A percentile compares a stretch with the other conserved stretches of the same genome.
Evolutionary conservation across 345 rosid genomes (phyloP).

Genomic region (Populus deltoides): DNA sequence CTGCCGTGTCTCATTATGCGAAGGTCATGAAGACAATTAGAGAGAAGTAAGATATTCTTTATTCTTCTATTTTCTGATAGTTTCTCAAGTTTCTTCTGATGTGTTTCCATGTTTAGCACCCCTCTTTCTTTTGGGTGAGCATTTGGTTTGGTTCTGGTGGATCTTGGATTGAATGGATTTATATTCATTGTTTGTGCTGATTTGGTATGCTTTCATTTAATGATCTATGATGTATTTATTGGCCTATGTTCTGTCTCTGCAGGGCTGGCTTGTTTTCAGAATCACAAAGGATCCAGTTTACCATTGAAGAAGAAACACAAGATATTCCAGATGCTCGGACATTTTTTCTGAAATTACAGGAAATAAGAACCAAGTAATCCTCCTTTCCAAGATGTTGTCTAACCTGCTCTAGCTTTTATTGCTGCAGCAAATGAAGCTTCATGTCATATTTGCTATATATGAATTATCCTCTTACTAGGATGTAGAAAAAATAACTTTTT

Average conservation of each 20-base stretch:
- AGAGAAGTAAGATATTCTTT: conserved; percentile 59
- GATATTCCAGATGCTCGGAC: conserved; percentile 88
- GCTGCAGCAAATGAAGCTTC: not conserved
- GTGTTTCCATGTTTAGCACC: not conserved
- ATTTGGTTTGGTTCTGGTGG: not conserved
- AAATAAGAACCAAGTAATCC: conserved; percentile 59
- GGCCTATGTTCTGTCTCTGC: conserved; percentile 29
- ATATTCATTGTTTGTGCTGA: not conserved
- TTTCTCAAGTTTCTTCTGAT: not conserved
- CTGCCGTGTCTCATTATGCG: conserved; percentile 82
- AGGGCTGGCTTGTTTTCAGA: conserved; percentile 89
- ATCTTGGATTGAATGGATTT: not conserved
- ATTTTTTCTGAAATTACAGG: conserved; percentile 70
- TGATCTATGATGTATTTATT: conserved; percentile 7
- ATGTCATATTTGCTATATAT: not conserved
- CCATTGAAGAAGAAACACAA: conserved; percentile 59
- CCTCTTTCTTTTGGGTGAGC: not conserved
- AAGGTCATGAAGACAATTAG: conserved; percentile 84
- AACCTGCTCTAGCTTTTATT: not conserved
- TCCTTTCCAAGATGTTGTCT: not conserved
- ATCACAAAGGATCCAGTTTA: conserved; percentile 65
- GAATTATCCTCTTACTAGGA: not conserved
- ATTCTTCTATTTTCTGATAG: not conserved
- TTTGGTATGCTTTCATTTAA: not conserved
- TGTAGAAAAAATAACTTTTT: not conserved